Evolutionary conservation across 2,329 filamentous ascomycete genomes (phyloP), one percentile per base, ranked within the genome.

Genomic region (Polytolypa hystricis): DNA sequence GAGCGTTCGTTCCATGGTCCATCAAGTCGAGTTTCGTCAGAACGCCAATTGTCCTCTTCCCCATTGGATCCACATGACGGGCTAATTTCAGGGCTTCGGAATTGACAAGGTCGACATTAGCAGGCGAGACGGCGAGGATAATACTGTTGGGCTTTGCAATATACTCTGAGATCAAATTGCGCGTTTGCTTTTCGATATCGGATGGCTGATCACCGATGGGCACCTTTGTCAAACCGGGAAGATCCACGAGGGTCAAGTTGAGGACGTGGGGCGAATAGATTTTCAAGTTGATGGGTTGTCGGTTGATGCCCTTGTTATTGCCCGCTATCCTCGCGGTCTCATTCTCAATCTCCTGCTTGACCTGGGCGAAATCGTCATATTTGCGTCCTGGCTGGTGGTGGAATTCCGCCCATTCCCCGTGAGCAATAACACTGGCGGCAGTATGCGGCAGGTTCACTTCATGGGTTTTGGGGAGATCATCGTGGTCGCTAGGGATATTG

Each of bases 81-180:
- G 91, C 91, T 43, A 98, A 79, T 64, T 98, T 98, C 50, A 98
- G 67, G 5, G 91, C 87, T 61, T 98, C 91, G 5, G 91, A 98
- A 62, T 98, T 98, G 57, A 96, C 91, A 51, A 98, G 79, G 57
- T 98, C 91, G 53, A 96, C 89, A 54, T 98, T 98, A 36, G 91
- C 91, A 12, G 91, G 89, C 9, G 91, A 96, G 16, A 98, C 91
- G 20, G 91, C 91, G 35, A 98, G 74, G 46, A 98, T 80, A 54
- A 98, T 94, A 63, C 89, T 95, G 71, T 98, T 98, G 10, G 91
- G 89, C 66, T 98, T 98, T 40, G 87, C 87, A 54, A 96, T 98
- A 58, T 95, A 98, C 66, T 98, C 91, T 38, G 87, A 83, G 52
- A 98, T 96, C 51, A 98, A 74, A 48, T 85, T 94, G 46, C 89